Evolutionary conservation across 768 basidiomycete genomes (phyloP), one percentile per base, ranked within the genome.

Genomic region (Fomitopsis serialis): DNA sequence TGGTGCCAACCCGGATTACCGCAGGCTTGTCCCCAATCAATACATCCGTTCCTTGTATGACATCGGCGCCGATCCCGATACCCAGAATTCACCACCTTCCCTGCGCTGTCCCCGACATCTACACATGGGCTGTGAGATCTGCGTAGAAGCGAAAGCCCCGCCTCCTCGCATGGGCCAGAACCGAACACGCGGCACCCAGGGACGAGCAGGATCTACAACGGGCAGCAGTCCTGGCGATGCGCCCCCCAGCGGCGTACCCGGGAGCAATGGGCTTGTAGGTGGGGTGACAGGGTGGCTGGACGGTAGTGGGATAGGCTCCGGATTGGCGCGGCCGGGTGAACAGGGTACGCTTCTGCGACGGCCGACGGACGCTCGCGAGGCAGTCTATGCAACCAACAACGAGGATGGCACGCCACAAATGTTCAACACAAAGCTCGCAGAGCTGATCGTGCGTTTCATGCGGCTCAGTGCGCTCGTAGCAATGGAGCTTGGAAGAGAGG

Each of bases 401-500:
- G 37, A 40, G 37, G 23, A 43, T n/a, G 36, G 15, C n/a, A 47
- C 34, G 24, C 53, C 76, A 6, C 79, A 80, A 10, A 74, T 78
- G 8, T 79, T 78, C 27, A 86, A 84, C 58, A 82, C 84, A 17
- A 85, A 81, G 61, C 70, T 89, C 17, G 77, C 79, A 19, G 83
- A 82, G 61, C 70, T 88, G 35, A 80, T 88, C 40, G 78, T 82
- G 27, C 74, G 86, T 27, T 94, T 92, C 62, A 69, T 94, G 54
- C 77, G 84, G 49, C 72, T 94, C 25, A 89, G 86, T 15, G 91
- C 91, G 27, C 72, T 90, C 45, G 84, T 90, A 8, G 87, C 89
- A 44, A 80, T 78, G 55, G 90, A 92, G 67, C 74, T 92, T 23
- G 88, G 85, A 17, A 74, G 81, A 44, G 89, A 92, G 68, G 79